A percentile compares a stretch with the other conserved stretches of the same genome.
Conservation (phyloP, 2,329 filamentous ascomycete species). For the Sclerotinia spermophila region DNA sequence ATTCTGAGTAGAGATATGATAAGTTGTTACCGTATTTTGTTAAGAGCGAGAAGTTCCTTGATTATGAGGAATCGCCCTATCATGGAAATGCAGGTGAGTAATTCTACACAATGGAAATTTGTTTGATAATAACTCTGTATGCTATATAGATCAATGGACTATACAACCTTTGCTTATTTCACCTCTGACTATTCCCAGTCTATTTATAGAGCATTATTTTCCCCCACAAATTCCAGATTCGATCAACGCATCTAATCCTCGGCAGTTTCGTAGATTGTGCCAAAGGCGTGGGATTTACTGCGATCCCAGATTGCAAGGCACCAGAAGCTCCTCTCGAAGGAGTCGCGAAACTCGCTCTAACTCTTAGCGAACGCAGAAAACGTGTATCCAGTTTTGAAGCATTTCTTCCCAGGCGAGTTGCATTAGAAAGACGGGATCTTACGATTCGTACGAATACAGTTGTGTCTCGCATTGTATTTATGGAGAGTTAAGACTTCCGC, state of each 20-base stretch:
- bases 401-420: slow-evolving; percentile 18
- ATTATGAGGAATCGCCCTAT: background rate
- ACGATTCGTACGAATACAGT: slow-evolving; percentile 17
- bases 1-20: slow-evolving; percentile 44
- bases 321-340: slow-evolving; percentile 14
- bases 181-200: background rate
- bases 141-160: slow-evolving; percentile 2
- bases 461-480: slow-evolving; percentile 13
- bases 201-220: slow-evolving; percentile 15
- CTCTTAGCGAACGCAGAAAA: slow-evolving; percentile 12
- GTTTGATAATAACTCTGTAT: background rate
- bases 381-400: slow-evolving; percentile 21
- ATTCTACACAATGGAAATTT: too few relatives aligned
- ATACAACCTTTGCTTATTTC: slow-evolving; percentile 8
- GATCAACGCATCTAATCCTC: background rate
- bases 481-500: background rate
- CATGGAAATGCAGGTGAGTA: slow-evolving; percentile 4
- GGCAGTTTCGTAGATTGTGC: background rate
- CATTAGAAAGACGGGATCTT: slow-evolving; percentile 15
- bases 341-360: slow-evolving; percentile 13
- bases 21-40: slow-evolving; percentile 42
- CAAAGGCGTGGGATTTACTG: background rate
- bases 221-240: too few relatives aligned
- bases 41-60: slow-evolving; percentile 31
- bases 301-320: slow-evolving; percentile 7